Conservation (phyloP, 2,329 filamentous ascomycete genomes). For the Verticillium dahliae region DNA sequence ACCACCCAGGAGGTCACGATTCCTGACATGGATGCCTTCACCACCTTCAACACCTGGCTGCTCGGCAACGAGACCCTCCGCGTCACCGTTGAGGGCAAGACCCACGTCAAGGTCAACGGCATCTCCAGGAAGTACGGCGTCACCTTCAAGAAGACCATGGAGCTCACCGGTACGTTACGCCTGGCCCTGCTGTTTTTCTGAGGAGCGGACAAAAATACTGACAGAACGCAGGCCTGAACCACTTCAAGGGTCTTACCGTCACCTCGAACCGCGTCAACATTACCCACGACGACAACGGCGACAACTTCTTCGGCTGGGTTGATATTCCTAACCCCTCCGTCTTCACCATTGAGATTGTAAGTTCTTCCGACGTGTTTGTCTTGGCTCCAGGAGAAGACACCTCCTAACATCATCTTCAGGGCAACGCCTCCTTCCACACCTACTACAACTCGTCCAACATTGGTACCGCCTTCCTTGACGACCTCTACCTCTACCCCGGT, state of each 20-base stretch:
- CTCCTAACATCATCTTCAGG: conserved; percentile 27
- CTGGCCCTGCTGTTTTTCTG: not conserved
- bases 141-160: conserved; percentile 50
- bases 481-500: conserved; percentile 54
- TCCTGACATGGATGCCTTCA: conserved; percentile 39
- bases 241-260: conserved; percentile 49
- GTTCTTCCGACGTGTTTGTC: conserved; percentile 15
- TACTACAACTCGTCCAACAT: conserved; percentile 43
- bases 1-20: conserved; percentile 42
- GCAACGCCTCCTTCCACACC: conserved; percentile 57
- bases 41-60: conserved; percentile 48
- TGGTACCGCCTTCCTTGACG: conserved; percentile 50
- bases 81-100: conserved; percentile 45
- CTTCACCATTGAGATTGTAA: conserved; percentile 57
- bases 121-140: conserved; percentile 41
- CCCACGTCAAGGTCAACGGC: conserved; percentile 42
- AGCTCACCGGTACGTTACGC: conserved; percentile 26
- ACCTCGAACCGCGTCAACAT: conserved; percentile 41
- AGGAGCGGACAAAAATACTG: conserved; percentile 1
- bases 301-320: conserved; percentile 56
- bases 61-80: conserved; percentile 42
- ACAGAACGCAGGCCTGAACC: conserved; percentile 36
- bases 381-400: not conserved
- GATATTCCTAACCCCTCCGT: conserved; percentile 58
- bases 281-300: conserved; percentile 29